phyloP scores from a whole-genome alignment of 176 grass and related monocot genomes.

The Eremochloa ophiuroides region DNA sequence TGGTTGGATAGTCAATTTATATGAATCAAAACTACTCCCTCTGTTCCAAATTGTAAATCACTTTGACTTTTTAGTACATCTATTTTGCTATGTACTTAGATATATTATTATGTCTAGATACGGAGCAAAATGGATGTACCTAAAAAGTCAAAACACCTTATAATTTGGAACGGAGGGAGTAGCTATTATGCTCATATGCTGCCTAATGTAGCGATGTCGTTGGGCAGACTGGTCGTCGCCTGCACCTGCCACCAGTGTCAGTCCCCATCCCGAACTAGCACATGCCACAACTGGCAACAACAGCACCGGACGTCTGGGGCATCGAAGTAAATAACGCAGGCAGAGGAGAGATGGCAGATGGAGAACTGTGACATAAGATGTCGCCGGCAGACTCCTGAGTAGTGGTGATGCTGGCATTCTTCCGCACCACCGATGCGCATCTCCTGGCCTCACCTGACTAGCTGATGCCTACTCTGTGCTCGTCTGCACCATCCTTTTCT shows the following conservation, averaged over 20 bases:
- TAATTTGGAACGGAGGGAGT: too few species aligned
- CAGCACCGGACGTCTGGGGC: not conserved
- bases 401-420: not conserved
- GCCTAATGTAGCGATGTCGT: too few species aligned
- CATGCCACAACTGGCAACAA: not conserved
- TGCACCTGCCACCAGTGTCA: not conserved
- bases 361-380: not conserved
- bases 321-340: not conserved
- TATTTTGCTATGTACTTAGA: too few species aligned
- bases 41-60: too few species aligned
- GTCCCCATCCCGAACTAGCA: not conserved
- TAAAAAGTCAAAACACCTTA: too few species aligned
- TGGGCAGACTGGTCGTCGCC: too few species aligned
- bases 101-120: too few species aligned
- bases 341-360: not conserved
- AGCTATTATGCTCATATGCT: too few species aligned
- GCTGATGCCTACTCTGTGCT: constrained; percentile 25
- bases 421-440: not conserved
- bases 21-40: constrained; percentile 4
- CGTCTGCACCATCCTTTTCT: constrained; percentile 29
- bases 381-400: not conserved
- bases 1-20: not conserved
- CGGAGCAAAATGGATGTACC: too few species aligned
- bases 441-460: constrained; percentile 21
- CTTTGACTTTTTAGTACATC: too few species aligned